Base-by-base conservation (phyloP, 2,329 filamentous ascomycete species). In the Trichophaea hybrida region DNA sequence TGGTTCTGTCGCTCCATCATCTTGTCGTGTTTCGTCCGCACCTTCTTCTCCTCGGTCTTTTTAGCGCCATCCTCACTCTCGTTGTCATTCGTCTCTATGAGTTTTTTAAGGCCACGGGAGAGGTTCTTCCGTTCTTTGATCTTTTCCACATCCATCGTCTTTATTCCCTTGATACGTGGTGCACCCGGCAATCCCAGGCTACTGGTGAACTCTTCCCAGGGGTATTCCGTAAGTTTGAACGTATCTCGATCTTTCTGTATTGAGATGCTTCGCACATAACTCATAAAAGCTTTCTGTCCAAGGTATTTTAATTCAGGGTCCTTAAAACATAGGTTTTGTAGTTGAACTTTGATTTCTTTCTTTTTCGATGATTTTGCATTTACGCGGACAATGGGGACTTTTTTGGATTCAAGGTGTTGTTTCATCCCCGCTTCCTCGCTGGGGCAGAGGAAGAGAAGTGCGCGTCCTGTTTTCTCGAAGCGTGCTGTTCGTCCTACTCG, bases 1-100 rank as follows among this genome's bases (percentile, higher is more conserved):
- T 97, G 91, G 73, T 98, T 98, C 68, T 67, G 63, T 62, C 93
- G 80, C 75, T 96, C 91, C 73, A 97, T 96, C 93, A 98, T 97
- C 67, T 88, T 85, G 72, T 98, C 89, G 71, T 94, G 94, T 72
- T 95, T 97, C 35, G 94, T 98, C 63, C 89, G 81, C 15, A 95
- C 87, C 67, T 83, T 80, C 8, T 78, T 76, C 74, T 86, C 84
- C 62, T 76, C 74, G 65, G 76, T 71, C 43, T 71, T 75, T 59
- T 74, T 75, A 32, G 69, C 70, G 49, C 73, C 74, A 10, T 72
- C 73, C 3, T 71, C 75, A 17, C 75, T 76, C 3, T 72, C 75
- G 7, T 76, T 76, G 13, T 77, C 78, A 32, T 77, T 76, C 10
- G 10, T 32, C 33, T 38, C 33, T n/a, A 6, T n/a, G 2, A 64